Conservation (phyloP, 1,284 basidiomycete species). For the Athelia psychrophila region DNA sequence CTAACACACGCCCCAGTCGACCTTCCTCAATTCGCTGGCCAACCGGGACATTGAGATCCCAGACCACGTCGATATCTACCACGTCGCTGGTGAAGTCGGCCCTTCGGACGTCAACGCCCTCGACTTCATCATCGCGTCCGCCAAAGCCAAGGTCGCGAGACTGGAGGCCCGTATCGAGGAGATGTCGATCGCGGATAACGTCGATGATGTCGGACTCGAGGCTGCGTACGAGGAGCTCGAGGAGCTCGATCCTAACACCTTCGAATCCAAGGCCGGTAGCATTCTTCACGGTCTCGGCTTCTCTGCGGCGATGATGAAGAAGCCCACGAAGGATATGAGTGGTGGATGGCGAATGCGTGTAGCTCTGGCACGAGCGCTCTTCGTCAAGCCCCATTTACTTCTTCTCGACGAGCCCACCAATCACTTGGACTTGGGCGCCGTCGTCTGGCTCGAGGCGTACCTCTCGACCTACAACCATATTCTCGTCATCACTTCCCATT, state of each 20-base stretch:
- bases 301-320: conserved; percentile 89
- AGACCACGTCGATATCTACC: conserved; percentile 95
- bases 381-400: conserved; percentile 94
- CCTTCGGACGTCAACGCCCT: conserved; percentile 95
- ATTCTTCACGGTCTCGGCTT: conserved; percentile 98
- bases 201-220: conserved; percentile 87
- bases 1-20: conserved; percentile 42
- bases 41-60: conserved; percentile 95
- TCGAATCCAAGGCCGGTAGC: conserved; percentile 94
- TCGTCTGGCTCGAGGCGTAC: conserved; percentile 99
- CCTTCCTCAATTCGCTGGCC: conserved; percentile 75
- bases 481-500: conserved; percentile 94
- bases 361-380: conserved; percentile 92
- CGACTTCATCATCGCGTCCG: conserved; percentile 94
- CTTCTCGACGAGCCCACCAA: conserved; percentile 90
- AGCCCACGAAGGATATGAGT: conserved; percentile 97
- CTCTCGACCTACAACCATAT: conserved; percentile 98
- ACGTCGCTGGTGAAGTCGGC: conserved; percentile 94
- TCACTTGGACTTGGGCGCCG: conserved; percentile 94
- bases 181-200: conserved; percentile 83
- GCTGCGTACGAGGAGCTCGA: conserved; percentile 95
- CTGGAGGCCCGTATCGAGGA: conserved; percentile 96
- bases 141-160: conserved; percentile 92
- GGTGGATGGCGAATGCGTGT: conserved; percentile 99
- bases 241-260: conserved; percentile 93